Base-by-base conservation (phyloP, 768 basidiomycete genomes). In the Hypholoma sublateritium region DNA sequence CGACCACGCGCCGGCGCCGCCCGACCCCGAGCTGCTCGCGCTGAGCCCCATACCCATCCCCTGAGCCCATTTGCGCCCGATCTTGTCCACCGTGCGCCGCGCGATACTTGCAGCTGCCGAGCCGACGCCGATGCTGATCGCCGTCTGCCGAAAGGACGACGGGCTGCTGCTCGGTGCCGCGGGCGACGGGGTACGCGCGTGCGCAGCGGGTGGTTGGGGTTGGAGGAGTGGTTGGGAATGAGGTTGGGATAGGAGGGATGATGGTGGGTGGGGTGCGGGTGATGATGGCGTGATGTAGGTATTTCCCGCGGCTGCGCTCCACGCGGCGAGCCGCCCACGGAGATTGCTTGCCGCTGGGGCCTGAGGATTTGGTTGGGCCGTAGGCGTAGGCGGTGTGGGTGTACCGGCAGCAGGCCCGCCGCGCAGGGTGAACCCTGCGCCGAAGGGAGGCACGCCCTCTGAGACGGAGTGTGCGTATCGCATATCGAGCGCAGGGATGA, bases 61-160 rank as follows among this genome's bases (percentile, higher is more conserved):
- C 41, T 72, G 66, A 55, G 80, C 84, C 80, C 80, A 86, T 19
- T 81, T 85, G 39, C 83, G 80, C 37, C 86, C 85, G 76, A 91
- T 83, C 69, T 84, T 87, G 72, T 91, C 89, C 3, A 89, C 88
- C 3, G 91, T 89, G 55, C 87, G 81, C 65, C 85, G 87, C 9
- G 89, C 90, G 8, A 89, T 77, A 8, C 88, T 89, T 16, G 88
- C 87, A 19, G 86, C 87, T 24, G 88, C 87, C 2, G 85, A 84
- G 47, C 89, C 77, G 41, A 85, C 76, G 21, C 84, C 80, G 74
- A 91, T 85, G 63, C 88, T 90, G 59, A 91, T 79, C 16, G 89
- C 81, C n/a, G 87, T 84, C 64, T 84, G 86, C 19, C 87, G 67
- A 59, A 80, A 72, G 24, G 75, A 72, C 9, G 55, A 48, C 22